A percentile compares a stretch with the other conserved stretches of the same genome.
These are phyloP conservation scores for Penicillium verhagenii DNA, from an alignment of 495 filamentous ascomycete genomes.

Conservation along the genomic window DNA sequence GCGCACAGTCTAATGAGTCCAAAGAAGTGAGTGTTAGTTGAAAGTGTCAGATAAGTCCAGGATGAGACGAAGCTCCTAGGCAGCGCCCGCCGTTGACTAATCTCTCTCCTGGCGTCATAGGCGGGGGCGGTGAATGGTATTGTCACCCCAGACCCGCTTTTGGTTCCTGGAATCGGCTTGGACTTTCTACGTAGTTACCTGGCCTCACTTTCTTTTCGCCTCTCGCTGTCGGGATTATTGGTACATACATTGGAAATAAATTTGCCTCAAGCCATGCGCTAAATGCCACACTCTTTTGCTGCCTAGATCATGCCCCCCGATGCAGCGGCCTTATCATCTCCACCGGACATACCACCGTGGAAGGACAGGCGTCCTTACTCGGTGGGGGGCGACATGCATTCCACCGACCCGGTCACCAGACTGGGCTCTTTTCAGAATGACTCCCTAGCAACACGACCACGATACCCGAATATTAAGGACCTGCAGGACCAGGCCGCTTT, in stretches of 20 bases:
- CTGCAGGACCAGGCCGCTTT: slow-evolving; percentile 52
- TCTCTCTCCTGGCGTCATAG: slow-evolving; percentile 33
- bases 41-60: slow-evolving; percentile 4
- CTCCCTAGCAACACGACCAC: slow-evolving; percentile 22
- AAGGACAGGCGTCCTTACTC: slow-evolving; percentile 33
- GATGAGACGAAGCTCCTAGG: slow-evolving; percentile 24
- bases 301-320: slow-evolving; percentile 43
- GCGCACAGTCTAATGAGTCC: slow-evolving; percentile 1
- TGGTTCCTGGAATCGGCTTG: slow-evolving; percentile 16
- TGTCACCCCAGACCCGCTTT: slow-evolving; percentile 27
- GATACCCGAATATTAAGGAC: slow-evolving; percentile 74
- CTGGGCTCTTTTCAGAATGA: slow-evolving; percentile 27
- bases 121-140: slow-evolving; percentile 29
- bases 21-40: background rate
- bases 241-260: slow-evolving; percentile 4
- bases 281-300: slow-evolving; percentile 12
- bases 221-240: slow-evolving; percentile 1
- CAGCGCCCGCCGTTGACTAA: slow-evolving; percentile 29
- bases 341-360: slow-evolving; percentile 38
- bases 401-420: slow-evolving; percentile 27
- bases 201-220: slow-evolving; percentile 12
- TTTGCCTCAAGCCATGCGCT: slow-evolving; percentile 26
- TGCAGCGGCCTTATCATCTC: slow-evolving; percentile 44
- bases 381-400: slow-evolving; percentile 32
- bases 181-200: slow-evolving; percentile 10